Evolutionary conservation across 768 basidiomycete species (phyloP), one percentile per base, ranked within the genome.

Genomic region (Termitomyces sp.): DNA sequence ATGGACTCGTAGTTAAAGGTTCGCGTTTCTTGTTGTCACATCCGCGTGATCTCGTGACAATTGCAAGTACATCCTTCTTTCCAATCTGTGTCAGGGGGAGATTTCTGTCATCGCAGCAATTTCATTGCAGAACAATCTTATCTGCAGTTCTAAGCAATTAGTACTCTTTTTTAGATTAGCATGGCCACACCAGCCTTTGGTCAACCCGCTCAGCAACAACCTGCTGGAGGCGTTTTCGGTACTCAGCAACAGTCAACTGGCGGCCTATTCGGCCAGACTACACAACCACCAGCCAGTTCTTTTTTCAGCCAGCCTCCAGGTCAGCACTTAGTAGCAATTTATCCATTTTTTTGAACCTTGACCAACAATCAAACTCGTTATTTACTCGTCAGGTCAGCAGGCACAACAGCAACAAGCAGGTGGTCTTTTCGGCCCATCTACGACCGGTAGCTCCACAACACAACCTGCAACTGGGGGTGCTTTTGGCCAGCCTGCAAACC

Each of bases 371-470:
- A 19, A 49, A 4, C 21, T 35, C 30, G 14, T 37, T 40, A 12
- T 56, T 19, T 12, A 52, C 70, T 70, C 10, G 8, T 76, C 78
- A 64, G 75, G 75, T 43, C 68, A 71, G 50, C 55, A 68, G 55
- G 23, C 68, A 50, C 66, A 65, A 40, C 70, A 70, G 55, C 71
- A 69, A 58, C 63, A 65, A 17, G 38, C 67, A 6, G 66, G 66
- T n/a, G 59, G 59, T 26, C 26, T 67, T 15, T 68, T 66, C 52
- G 66, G 66, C 9, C 53, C 45, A 33, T 28, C 53, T 37, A 37
- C 52, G 21, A 19, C 43, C 2, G 42, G 31, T 26, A 35, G 53
- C 5, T 35, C 67, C 8, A 54, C 53, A 30, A n/a, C 57, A 40
- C 38, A 55, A 60, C 30, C 59, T 57, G 51, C 68, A 46, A 59